Evolutionary conservation across 2,329 filamentous ascomycete species (phyloP).

Genomic region (Lasiodiplodia gonubiensis): DNA sequence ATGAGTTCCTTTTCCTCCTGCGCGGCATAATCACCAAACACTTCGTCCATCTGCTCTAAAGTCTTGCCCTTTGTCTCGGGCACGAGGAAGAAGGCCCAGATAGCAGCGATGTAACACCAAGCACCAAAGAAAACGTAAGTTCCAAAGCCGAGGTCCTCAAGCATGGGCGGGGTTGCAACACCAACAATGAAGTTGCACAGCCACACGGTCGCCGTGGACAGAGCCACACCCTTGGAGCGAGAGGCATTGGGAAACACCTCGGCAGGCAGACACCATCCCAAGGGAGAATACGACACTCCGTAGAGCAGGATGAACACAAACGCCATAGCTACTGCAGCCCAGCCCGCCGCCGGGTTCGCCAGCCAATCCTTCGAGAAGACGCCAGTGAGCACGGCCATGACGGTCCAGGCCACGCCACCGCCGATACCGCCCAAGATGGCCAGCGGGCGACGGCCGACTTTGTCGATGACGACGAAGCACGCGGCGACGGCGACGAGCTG

Average conservation of each 20-base stretch:
- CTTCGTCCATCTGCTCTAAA: constrained; percentile 46
- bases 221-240: constrained; percentile 52
- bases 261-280: constrained; percentile 38
- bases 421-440: constrained; percentile 29
- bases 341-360: constrained; percentile 57
- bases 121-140: constrained; percentile 46
- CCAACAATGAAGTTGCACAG: constrained; percentile 68
- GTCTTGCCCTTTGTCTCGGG: constrained; percentile 44
- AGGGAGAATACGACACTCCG: constrained; percentile 43
- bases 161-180: constrained; percentile 68
- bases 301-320: constrained; percentile 66
- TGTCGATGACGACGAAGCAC: constrained; percentile 30
- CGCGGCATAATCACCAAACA: constrained; percentile 41
- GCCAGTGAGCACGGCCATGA: constrained; percentile 61
- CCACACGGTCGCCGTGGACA: constrained; percentile 69
- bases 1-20: constrained; percentile 40
- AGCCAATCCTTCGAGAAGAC: constrained; percentile 58
- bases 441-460: constrained; percentile 32
- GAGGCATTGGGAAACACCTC: constrained; percentile 29
- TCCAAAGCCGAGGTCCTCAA: constrained; percentile 60
- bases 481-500: constrained; percentile 35
- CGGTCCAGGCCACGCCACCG: constrained; percentile 48
- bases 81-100: constrained; percentile 43
- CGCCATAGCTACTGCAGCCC: constrained; percentile 48
- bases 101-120: constrained; percentile 41